Base-by-base conservation (phyloP, 179 eudicot species). In the Corrigiola litoralis region DNA sequence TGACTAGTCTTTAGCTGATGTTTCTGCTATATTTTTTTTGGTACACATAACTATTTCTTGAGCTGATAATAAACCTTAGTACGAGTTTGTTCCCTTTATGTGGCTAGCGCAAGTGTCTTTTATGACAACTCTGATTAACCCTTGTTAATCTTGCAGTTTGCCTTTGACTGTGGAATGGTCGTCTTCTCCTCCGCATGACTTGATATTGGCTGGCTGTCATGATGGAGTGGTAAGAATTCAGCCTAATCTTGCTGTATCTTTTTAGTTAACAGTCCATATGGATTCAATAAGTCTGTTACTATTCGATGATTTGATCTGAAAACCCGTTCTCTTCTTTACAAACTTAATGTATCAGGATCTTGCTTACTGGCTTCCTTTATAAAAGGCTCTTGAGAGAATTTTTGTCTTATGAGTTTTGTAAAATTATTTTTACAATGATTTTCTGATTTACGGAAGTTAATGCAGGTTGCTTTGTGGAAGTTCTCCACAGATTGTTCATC, bases 111-210 rank as follows among this genome's bases (percentile, higher is more conserved):
- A 31, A 18, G 11, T 73, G 16, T 42, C 24, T 5, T 63, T 54
- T 40, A 49, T 33, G 33, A 41, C 44, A 41, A 44, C 33, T 63
- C n/a, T 54, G 13, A 13, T 36, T 45, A 45, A 40, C 36, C 54
- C 41, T 50, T 69, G 59, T 32, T 46, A 52, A 5, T 66, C 62
- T 38, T 56, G 49, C 92, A 92, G 99, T 77, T 88, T 90, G 71
- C 99, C 97, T 57, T 68, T 90, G 48, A 87, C 89, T 38, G 65
- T 90, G 77, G 97, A 87, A 85, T 94, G 99, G 99, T 94, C 99
- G 32, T 53, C 86, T 57, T 81, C 85, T 53, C 69, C 79, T 66
- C 95, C 97, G 17, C 94, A 88, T 62, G 87, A 90, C 86, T 75
- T 86, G 52, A 64, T 94, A 67, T 74, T 86, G 71, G 90, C 88